Evolutionary conservation across 2,329 filamentous ascomycete genomes (phyloP).

Genomic region (Cladosporium phlei): DNA sequence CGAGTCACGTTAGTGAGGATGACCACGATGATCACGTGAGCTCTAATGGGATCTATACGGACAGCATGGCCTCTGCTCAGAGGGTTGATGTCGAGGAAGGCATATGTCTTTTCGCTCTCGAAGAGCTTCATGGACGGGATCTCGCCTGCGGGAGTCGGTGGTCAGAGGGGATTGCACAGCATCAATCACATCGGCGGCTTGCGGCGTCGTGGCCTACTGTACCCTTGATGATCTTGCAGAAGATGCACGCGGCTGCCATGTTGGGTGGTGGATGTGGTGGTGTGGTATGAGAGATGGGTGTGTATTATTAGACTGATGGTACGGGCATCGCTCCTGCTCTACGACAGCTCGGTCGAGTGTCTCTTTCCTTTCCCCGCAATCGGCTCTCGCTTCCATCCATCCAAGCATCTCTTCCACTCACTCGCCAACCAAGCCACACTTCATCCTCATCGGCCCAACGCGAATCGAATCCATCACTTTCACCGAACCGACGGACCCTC

Average conservation of each 20-base stretch:
- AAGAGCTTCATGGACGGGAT: conserved; percentile 96
- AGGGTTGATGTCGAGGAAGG: conserved; percentile 94
- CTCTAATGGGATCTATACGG: conserved; percentile 34
- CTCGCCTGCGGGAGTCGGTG: conserved; percentile 64
- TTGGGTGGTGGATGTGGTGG: conserved; percentile 1
- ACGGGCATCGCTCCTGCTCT: no score
- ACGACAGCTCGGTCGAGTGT: no score
- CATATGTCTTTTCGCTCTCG: conserved; percentile 87
- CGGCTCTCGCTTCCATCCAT: no score
- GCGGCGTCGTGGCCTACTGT: conserved; percentile 19
- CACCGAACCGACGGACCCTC: no score
- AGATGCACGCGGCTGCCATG: conserved; percentile 68
- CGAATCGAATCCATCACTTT: no score
- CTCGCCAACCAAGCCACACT: no score
- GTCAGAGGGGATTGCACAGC: no score
- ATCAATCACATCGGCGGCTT: not conserved
- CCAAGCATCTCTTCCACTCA: no score
- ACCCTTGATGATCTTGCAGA: conserved; percentile 98
- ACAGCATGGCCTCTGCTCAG: conserved; percentile 86
- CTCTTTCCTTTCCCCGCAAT: no score
- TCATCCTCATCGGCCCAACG: no score
- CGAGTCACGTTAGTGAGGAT: not conserved
- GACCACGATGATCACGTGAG: not conserved
- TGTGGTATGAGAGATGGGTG: no score
- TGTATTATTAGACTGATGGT: no score